These are phyloP conservation scores for Candida caryicola DNA, from an alignment of 805 yeast species.

Conservation along the genomic window DNA sequence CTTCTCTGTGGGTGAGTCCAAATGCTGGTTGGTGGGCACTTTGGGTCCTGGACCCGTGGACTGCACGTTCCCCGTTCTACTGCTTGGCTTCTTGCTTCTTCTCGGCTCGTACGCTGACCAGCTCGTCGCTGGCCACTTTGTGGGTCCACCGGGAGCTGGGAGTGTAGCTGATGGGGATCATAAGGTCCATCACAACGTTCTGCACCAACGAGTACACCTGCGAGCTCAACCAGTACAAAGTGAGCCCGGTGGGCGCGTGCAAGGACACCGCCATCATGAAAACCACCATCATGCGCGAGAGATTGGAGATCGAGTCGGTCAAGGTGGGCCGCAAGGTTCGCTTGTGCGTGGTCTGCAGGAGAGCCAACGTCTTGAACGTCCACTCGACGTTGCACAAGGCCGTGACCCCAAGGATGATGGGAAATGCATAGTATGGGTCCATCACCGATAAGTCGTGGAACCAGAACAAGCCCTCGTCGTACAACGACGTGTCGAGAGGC, in stretches of 20 bases:
- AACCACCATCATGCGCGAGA: conserved; percentile 72
- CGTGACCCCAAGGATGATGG: conserved; percentile 66
- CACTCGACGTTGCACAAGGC: conserved; percentile 81
- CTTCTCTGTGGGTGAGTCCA: too few species aligned
- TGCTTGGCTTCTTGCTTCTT: too few species aligned
- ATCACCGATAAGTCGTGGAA: conserved; percentile 54
- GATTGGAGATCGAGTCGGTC: conserved; percentile 61
- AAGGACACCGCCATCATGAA: conserved; percentile 80
- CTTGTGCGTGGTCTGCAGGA: conserved; percentile 44
- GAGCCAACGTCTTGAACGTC: conserved; percentile 63
- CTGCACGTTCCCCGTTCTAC: too few species aligned
- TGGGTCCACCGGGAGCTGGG: conserved; percentile 38
- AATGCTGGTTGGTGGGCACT: too few species aligned
- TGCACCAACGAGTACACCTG: conserved; percentile 74
- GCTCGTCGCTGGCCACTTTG: conserved; percentile 9
- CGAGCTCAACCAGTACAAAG: conserved; percentile 89
- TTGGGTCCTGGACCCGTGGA: too few species aligned
- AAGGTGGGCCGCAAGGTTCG: conserved; percentile 52
- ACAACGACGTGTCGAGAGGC: conserved; percentile 50
- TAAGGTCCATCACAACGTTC: conserved; percentile 64
- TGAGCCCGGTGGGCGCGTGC: conserved; percentile 81
- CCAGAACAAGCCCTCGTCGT: conserved; percentile 61
- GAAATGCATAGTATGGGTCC: conserved; percentile 64
- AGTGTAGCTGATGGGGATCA: conserved; percentile 55
- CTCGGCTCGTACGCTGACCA: not conserved